Conservation (phyloP, 2,329 filamentous ascomycete species). For the Alternaria solani region DNA sequence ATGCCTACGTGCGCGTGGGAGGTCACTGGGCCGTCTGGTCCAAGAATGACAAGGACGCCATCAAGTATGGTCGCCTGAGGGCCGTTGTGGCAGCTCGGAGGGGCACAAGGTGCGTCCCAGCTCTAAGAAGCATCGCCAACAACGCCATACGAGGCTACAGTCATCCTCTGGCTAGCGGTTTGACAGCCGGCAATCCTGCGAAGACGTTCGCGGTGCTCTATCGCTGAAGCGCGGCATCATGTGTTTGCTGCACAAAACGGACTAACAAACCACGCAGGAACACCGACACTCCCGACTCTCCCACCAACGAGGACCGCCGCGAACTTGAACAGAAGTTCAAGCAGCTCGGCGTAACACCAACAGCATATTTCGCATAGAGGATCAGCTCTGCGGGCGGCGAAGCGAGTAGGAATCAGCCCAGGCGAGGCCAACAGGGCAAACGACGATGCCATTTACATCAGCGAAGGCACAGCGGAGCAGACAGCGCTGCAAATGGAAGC, state of each 20-base stretch:
- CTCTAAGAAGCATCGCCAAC: not conserved
- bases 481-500: not conserved
- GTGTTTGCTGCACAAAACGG: not conserved
- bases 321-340: not conserved
- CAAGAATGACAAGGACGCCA: not conserved
- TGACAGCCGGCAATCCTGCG: not conserved
- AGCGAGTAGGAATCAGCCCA: not conserved
- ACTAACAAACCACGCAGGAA: not conserved
- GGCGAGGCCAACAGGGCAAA: not conserved
- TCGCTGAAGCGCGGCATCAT: not conserved
- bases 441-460: not conserved
- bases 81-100: not conserved
- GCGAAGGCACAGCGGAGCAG: not conserved
- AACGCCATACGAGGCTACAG: not conserved
- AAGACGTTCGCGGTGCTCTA: not conserved
- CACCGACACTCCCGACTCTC: not conserved
- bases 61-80: not conserved
- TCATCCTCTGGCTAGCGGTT: not conserved
- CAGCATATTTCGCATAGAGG: not conserved
- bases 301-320: not conserved
- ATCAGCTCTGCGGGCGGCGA: not conserved
- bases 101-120: not conserved
- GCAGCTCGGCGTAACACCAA: not conserved
- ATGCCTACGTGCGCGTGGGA: not conserved
- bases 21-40: not conserved